Evolutionary conservation across 1,284 basidiomycete genomes (phyloP).

Genomic region (Apiotrichum veenhuisii): DNA sequence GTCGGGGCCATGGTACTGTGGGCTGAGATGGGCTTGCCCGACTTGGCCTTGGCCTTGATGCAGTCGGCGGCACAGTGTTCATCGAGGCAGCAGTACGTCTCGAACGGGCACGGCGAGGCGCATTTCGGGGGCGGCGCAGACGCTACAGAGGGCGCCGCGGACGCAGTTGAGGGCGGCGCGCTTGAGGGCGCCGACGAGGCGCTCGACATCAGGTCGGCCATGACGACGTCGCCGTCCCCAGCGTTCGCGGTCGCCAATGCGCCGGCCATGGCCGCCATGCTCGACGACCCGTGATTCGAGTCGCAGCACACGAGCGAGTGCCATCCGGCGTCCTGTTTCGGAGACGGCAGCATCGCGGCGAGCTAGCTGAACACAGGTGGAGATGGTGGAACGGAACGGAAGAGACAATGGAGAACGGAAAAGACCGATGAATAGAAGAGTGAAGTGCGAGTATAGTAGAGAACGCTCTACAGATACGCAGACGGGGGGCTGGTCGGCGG

Average conservation of each 20-base stretch:
- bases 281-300: slow-evolving; percentile 26
- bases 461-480: not conserved
- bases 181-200: not conserved
- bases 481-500: not conserved
- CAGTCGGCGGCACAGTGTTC: slow-evolving; percentile 15
- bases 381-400: no score
- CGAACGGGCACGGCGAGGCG: slow-evolving; percentile 14
- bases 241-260: no score
- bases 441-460: no score
- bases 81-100: slow-evolving; percentile 26
- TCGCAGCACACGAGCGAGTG: slow-evolving; percentile 43
- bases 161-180: not conserved
- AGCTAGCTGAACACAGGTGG: not conserved
- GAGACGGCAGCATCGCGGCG: not conserved
- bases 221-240: not conserved
- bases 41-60: not conserved
- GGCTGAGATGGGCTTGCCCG: not conserved
- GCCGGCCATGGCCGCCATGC: not conserved
- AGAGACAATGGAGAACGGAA: no score
- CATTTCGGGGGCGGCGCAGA: not conserved
- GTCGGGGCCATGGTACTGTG: not conserved
- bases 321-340: not conserved
- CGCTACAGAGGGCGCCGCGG: not conserved
- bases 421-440: no score
- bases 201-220: not conserved